These are phyloP conservation scores for Globisporangium yorkense DNA, from an alignment of 352 stramenopile genomes.

Conservation along the genomic window DNA sequence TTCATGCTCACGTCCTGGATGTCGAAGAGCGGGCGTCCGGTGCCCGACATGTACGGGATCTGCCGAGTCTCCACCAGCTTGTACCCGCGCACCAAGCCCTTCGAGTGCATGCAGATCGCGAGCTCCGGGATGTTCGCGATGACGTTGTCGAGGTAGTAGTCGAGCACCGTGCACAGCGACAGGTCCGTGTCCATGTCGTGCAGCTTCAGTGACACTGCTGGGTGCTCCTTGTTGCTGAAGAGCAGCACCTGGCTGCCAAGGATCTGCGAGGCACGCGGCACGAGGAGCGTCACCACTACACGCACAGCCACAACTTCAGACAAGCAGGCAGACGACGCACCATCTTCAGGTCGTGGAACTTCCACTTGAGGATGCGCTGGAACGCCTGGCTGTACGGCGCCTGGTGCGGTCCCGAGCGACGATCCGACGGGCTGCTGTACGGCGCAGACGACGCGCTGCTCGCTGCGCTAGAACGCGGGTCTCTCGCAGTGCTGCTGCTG, in stretches of 20 bases:
- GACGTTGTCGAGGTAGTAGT: conserved; percentile 87
- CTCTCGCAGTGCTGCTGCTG: too few species aligned
- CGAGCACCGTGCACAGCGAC: conserved; percentile 73
- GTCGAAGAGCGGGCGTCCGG: conserved; percentile 60
- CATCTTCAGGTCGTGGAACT: conserved; percentile 86
- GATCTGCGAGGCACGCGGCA: conserved; percentile 27
- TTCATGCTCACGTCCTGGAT: conserved; percentile 85
- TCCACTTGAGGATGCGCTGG: conserved; percentile 80
- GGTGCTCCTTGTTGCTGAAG: conserved; percentile 81
- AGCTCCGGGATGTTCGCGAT: conserved; percentile 85
- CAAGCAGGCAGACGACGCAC: conserved; percentile 14
- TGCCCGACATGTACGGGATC: conserved; percentile 77
- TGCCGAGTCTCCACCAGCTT: conserved; percentile 78
- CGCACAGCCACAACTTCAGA: not conserved
- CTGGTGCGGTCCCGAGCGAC: conserved; percentile 11
- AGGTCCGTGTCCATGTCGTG: conserved; percentile 85
- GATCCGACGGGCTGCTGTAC: conserved; percentile 11
- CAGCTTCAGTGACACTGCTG: conserved; percentile 74
- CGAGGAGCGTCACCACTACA: conserved; percentile 1
- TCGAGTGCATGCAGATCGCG: conserved; percentile 84
- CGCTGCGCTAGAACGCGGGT: not conserved
- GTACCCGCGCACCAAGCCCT: conserved; percentile 78
- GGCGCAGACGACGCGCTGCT: conserved; percentile 8
- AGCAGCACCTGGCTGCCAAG: conserved; percentile 77
- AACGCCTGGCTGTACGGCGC: conserved; percentile 33